Base-by-base conservation (phyloP, 148 eudicot genomes). In the Beta vulgaris region DNA sequence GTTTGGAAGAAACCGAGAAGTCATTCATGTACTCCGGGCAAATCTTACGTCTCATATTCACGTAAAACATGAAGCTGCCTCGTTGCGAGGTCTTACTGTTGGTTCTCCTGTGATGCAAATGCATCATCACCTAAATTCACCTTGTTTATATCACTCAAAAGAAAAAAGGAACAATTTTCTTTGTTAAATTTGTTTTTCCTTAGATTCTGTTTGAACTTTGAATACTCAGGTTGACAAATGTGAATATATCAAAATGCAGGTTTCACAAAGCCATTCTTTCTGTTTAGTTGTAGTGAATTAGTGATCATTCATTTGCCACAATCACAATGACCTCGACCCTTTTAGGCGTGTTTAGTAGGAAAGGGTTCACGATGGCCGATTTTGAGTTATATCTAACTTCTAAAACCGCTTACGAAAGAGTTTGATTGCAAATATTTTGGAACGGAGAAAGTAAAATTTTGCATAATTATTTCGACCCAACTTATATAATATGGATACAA, bases 1-100 rank as follows among this genome's bases (percentile, higher is more conserved):
- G 98, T 74, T 80, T 93, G 78, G 97, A 90, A 82, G 98, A 91
- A 84, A 91, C 98, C 0, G 96, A 90, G 89, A 94, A 90, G 76
- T 91, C 98, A 0, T 94, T 94, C 84, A 89, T 88, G 86, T 82
- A 77, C 75, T 91, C 97, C 0, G 97, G 93, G 15, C 88, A 91
- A 11, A 85, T 94, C 32, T 88, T 94, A 29, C 96, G 91, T 84
- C 83, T 94, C 23, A 90, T 94, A 81, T 73, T 94, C 77, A 62
- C 96, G 62, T 90, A 77, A 82, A 43, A 23, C 61, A 12, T 39
- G 62, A 72, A 69, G 35, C 49, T 4, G 13, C 9, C 49, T 59
- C 53, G 0, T 28, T 35, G 15, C 28, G 16, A 28, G 44, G 7
- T 74, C 12, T 68, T 10, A 23, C 3, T 3, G 7, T 75, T 37